Evolutionary conservation across 83 land plant species (phyloP).

Genomic region (Larix sibirica): DNA sequence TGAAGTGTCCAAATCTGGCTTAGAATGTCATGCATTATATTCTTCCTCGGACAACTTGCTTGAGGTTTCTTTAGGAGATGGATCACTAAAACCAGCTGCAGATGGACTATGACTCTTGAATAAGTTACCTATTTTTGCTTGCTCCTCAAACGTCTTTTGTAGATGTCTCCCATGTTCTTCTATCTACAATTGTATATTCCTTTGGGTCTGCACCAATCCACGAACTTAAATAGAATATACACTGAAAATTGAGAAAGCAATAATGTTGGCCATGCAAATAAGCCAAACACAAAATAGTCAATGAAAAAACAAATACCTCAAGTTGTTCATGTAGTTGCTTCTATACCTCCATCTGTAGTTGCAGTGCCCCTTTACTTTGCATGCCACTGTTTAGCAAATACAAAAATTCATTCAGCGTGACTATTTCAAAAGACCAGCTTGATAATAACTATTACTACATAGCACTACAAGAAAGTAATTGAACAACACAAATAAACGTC

Average conservation of each 20-base stretch:
- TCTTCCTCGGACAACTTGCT: background rate
- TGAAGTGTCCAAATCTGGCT: background rate
- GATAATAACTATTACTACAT: too few species aligned
- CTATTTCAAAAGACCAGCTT: background rate
- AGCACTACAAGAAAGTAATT: too few species aligned
- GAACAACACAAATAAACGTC: too few species aligned
- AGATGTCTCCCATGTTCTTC: slow-evolving; percentile 8
- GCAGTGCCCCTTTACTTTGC: slow-evolving; percentile 2
- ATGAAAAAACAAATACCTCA: slow-evolving; percentile 11
- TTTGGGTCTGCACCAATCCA: background rate
- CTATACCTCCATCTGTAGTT: slow-evolving; percentile 11
- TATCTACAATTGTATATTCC: slow-evolving; percentile 7
- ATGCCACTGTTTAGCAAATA: background rate
- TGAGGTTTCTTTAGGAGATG: background rate
- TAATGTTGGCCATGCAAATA: background rate
- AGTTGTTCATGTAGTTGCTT: slow-evolving; percentile 15
- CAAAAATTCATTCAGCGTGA: background rate
- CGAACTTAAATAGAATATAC: background rate
- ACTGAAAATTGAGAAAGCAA: background rate
- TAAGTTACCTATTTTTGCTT: background rate
- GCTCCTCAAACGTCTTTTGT: slow-evolving; percentile 1
- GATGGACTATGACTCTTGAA: background rate
- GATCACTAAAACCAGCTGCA: background rate
- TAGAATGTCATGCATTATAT: background rate
- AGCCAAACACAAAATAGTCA: background rate